Percentiles rank a stretch among this genome's conserved stretches.
phyloP scores from a whole-genome alignment of 805 yeast genomes.

The Lachancea sp. region DNA sequence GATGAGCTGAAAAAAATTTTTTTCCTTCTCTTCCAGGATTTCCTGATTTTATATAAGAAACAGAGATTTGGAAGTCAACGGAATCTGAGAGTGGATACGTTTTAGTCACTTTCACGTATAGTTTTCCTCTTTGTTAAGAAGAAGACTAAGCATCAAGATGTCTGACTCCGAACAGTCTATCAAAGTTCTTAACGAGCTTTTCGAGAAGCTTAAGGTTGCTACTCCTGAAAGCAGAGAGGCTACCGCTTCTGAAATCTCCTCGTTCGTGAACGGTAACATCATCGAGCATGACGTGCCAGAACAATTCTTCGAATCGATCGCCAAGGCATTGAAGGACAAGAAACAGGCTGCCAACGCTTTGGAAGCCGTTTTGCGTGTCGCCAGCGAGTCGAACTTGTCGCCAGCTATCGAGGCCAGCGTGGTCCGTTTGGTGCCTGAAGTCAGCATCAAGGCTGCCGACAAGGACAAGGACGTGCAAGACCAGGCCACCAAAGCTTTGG shows the following conservation, averaged over 20 bases:
- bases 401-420: constrained; percentile 96
- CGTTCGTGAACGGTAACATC: constrained; percentile 92
- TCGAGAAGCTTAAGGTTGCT: constrained; percentile 88
- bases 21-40: neutral
- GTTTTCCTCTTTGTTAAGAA: too few species aligned
- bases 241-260: constrained; percentile 84
- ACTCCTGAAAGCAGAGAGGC: constrained; percentile 71
- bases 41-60: constrained; percentile 2
- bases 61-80: too few species aligned
- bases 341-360: constrained; percentile 78
- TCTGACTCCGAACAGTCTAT: constrained; percentile 44
- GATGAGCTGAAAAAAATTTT: constrained; percentile 7
- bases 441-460: constrained; percentile 82
- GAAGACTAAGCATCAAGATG: constrained; percentile 21
- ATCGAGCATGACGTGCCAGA: constrained; percentile 98
- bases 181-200: constrained; percentile 86
- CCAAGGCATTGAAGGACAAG: constrained; percentile 71
- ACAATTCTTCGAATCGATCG: constrained; percentile 73
- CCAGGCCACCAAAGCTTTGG: constrained; percentile 69
- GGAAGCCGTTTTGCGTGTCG: constrained; percentile 78
- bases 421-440: constrained; percentile 65
- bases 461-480: constrained; percentile 71
- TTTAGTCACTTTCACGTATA: too few species aligned
- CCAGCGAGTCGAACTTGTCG: constrained; percentile 67
- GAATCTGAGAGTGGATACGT: too few species aligned